Base-by-base conservation (phyloP, 345 rosid genomes). In the Syzygium oleosum region DNA sequence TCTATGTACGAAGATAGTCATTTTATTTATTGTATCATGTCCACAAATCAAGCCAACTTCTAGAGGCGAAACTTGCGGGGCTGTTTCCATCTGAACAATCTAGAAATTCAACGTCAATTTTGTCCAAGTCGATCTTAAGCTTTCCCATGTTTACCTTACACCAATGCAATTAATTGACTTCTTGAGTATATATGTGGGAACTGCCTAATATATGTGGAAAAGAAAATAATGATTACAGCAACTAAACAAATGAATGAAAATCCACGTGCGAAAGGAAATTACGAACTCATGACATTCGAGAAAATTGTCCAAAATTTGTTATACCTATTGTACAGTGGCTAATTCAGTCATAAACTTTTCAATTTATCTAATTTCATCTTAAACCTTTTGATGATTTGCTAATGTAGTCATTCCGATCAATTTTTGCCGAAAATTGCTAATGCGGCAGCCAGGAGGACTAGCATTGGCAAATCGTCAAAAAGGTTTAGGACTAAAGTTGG, bases 321-420 rank as follows among this genome's bases (percentile, higher is more conserved):
- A 17, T 16, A 16, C 16, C 22, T 7, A 34, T 68, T 68, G 7
- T 43, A 43, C 46, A 43, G 7, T 7, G 46, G 46, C 46, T 43
- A 43, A 43, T 43, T 55, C 15, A 31, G 1, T 68, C 19, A 5
- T 68, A 34, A 68, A 34, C 5, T 31, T 29, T 29, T 17, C 9
- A 29, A 63, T 0, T n/a, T 63, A 43, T 43, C 3, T 2, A n/a
- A 15, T 31, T 65, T 65, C 31, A 5, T 65, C 3, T 1, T 31
- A 16, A 16, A 16, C 2, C 15, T 65, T 63, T 29, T 65, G 17
- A 63, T 65, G 1, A 65, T 31, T 16, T 65, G 3, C 4, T 4
- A 0, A 65, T 4, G 5, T 16, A 31, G 1, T 31, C 0, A 4
- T 16, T 16, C 1, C 2, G 12, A 31, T 0, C 2, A 31, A 9